phyloP scores from a whole-genome alignment of 1,139 yeast species.

The Geotrichum australiense region DNA sequence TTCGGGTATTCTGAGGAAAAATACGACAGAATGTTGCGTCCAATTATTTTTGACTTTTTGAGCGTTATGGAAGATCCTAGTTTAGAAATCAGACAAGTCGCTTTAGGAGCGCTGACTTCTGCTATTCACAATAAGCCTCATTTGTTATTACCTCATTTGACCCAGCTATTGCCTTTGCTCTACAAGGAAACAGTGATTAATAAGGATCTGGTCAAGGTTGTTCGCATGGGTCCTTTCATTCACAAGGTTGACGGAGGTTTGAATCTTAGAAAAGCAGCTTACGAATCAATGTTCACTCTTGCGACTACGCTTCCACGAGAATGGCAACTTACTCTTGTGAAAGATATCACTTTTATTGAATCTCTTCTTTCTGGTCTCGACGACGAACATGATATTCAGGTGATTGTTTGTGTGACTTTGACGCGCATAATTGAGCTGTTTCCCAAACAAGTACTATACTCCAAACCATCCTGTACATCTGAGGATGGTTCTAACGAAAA shows the following conservation, averaged over 20 bases:
- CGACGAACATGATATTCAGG: conserved; percentile 42
- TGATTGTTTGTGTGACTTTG: conserved; percentile 38
- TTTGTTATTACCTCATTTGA: conserved; percentile 43
- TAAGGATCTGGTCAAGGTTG: conserved; percentile 52
- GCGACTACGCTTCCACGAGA: conserved; percentile 28
- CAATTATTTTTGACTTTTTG: conserved; percentile 36
- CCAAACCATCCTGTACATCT: conserved; percentile 6
- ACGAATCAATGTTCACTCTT: conserved; percentile 61
- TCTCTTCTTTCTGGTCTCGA: conserved; percentile 36
- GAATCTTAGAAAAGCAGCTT: conserved; percentile 65
- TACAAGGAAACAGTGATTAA: conserved; percentile 52
- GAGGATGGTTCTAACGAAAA: conserved; percentile 1
- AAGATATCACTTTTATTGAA: conserved; percentile 30
- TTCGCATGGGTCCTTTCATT: conserved; percentile 85
- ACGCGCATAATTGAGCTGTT: conserved; percentile 33
- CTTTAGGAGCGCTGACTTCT: conserved; percentile 53
- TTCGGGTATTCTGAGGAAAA: conserved; percentile 25
- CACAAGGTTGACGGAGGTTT: conserved; percentile 76
- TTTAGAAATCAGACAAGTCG: conserved; percentile 41
- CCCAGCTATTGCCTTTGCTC: conserved; percentile 47
- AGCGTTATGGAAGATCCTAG: conserved; percentile 32
- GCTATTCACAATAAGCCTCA: conserved; percentile 55
- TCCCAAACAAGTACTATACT: conserved; percentile 18
- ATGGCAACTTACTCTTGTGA: conserved; percentile 28
- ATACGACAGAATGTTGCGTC: conserved; percentile 29